phyloP scores from a whole-genome alignment of 208 protist species.

The Leishmania lainsoni region DNA sequence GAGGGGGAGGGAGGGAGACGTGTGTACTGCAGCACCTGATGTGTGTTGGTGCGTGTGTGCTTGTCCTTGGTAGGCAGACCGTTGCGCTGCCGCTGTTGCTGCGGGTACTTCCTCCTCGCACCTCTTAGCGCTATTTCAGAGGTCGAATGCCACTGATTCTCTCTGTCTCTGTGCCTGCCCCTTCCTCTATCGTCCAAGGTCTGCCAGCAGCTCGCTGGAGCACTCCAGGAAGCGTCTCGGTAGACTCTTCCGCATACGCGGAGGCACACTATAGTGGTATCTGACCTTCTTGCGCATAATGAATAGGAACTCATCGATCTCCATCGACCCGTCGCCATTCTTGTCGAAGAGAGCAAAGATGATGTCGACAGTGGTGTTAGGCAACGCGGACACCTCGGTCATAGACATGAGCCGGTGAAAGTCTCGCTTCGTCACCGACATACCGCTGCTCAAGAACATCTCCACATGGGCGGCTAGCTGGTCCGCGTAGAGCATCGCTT shows the following conservation, averaged over 20 bases:
- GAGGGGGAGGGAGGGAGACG: neutral
- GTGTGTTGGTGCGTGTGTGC: neutral
- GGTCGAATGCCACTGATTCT: neutral
- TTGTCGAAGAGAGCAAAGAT: conserved; percentile 88
- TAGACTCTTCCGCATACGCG: conserved; percentile 49
- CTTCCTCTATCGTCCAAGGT: neutral
- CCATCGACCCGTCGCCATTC: conserved; percentile 78
- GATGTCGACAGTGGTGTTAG: conserved; percentile 41
- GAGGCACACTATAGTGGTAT: conserved; percentile 56
- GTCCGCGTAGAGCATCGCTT: conserved; percentile 63
- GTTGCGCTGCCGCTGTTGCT: neutral
- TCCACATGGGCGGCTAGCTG: conserved; percentile 59
- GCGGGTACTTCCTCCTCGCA: neutral
- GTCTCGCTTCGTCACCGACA: conserved; percentile 53
- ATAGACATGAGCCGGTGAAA: conserved; percentile 70
- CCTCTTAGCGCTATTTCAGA: neutral
- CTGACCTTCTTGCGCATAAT: conserved; percentile 80
- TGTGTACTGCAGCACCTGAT: neutral
- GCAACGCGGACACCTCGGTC: conserved; percentile 45
- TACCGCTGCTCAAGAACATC: conserved; percentile 62
- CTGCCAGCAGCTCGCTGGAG: conserved; percentile 24
- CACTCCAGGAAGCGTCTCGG: conserved; percentile 65
- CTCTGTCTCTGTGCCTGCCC: neutral
- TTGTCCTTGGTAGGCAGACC: neutral
- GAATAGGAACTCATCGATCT: conserved; percentile 84